Conservation (phyloP, 257 asterid genomes). For the Nicotiana sylvestris region DNA sequence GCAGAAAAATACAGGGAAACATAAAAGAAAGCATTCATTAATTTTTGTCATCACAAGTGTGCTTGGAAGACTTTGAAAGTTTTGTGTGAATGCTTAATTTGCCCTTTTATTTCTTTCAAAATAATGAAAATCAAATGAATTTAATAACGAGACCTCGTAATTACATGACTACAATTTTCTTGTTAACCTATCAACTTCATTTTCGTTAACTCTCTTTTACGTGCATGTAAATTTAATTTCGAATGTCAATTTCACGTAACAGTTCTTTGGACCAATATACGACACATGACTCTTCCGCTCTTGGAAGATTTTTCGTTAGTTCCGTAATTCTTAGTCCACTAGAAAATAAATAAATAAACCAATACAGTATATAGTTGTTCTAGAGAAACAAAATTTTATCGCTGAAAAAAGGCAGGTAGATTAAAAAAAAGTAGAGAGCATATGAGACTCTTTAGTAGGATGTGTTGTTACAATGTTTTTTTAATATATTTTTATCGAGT, state of each 20-base stretch:
- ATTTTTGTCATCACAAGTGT: neutral
- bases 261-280: neutral
- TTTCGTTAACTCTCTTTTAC: neutral
- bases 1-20: neutral
- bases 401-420: neutral
- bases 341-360: neutral
- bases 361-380: neutral
- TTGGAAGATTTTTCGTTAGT: neutral
- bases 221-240: neutral
- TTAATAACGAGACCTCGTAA: neutral
- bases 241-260: neutral
- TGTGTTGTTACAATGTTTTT: neutral
- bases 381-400: neutral
- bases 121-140: neutral
- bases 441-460: neutral
- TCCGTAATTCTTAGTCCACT: neutral
- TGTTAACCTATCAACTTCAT: neutral
- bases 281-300: neutral
- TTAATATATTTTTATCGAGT: no score
- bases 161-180: neutral
- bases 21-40: neutral
- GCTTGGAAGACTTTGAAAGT: neutral
- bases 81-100: neutral
- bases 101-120: neutral
- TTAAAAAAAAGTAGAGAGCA: neutral